Base-by-base conservation (phyloP, 2,329 filamentous ascomycete species). In the Colletotrichum brevisporum region DNA sequence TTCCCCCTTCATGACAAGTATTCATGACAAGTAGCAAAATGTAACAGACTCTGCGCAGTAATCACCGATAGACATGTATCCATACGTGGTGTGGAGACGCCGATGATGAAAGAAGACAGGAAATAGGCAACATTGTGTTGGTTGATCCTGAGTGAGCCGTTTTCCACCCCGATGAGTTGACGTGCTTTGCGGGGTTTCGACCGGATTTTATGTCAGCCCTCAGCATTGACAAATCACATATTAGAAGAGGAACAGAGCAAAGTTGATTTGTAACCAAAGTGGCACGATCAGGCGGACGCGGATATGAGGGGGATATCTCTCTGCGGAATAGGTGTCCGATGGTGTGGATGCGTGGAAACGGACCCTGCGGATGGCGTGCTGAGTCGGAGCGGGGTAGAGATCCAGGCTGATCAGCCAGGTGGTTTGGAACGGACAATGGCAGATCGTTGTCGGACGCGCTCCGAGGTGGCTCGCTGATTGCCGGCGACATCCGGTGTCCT, bases 221-320 rank as follows among this genome's bases (percentile, higher is more conserved):
- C 10, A 1, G 4, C 1, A 31, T 36, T 9, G 45, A 16, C 58
- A 24, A 63, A 63, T 67, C 26, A 52, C 41, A 8, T 18, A 13
- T 21, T 18, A 36, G 2, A 26, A 36, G 5, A 5, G 36, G 9
- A 41, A 2, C 10, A 18, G 9, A 8, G 2, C 5, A 10, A 8
- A 36, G 31, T 53, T 69, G 62, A 69, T 69, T 69, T 66, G 62
- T 69, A 66, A 69, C 43, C 55, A 6, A 41, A 10, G 51, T 56
- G 55, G 62, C 62, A 61, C 12, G 62, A 66, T 52, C 5, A 27
- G 36, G 21, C 51, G 36, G 55, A 2, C 9, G 36, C 45, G 36
- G 51, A 52, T 50, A 4, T 31, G 8, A 10, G 41, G 47, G 59
- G 48, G 61, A 31, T 9, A 50, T 26, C 27, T 6, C 54, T 5